phyloP scores from a whole-genome alignment of 106 monocot species.

The Dendrobium officinale region DNA sequence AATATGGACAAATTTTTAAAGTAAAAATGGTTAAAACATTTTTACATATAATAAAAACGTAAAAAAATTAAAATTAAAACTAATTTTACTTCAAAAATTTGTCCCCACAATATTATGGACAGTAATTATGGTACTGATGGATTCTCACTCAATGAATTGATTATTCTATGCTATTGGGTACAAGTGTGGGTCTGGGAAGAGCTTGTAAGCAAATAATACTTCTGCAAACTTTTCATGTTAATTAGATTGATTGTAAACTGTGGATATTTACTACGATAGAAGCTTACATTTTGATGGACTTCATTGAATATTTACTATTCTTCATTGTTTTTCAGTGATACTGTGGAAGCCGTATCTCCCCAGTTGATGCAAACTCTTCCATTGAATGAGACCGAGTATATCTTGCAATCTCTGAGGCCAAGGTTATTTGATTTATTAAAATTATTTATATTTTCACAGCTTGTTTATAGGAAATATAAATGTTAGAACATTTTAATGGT shows the following conservation, averaged over 20 bases:
- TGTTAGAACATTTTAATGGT: background rate
- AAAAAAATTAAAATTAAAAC: too few relatives aligned
- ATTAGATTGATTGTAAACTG: background rate
- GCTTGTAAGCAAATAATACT: background rate
- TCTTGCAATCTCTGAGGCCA: conserved; percentile 47
- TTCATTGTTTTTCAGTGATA: conserved; percentile 17
- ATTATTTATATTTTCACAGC: background rate
- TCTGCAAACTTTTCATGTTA: background rate
- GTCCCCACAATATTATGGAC: too few relatives aligned
- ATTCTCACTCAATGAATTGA: background rate
- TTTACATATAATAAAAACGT: too few relatives aligned
- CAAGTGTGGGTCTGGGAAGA: background rate
- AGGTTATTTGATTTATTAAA: conserved; percentile 21
- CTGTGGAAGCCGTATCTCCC: conserved; percentile 19
- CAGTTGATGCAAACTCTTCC: conserved; percentile 32
- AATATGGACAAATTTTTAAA: background rate
- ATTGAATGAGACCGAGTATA: conserved; percentile 48
- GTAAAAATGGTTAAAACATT: too few relatives aligned
- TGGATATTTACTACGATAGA: background rate
- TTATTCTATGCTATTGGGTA: background rate
- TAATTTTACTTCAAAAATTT: too few relatives aligned
- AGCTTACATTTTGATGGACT: background rate
- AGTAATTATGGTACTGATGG: too few relatives aligned
- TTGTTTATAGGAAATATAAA: background rate
- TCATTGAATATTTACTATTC: background rate